Evolutionary conservation across 2,329 filamentous ascomycete species (phyloP).

Genomic region (Arthrobotrys entomopaga): DNA sequence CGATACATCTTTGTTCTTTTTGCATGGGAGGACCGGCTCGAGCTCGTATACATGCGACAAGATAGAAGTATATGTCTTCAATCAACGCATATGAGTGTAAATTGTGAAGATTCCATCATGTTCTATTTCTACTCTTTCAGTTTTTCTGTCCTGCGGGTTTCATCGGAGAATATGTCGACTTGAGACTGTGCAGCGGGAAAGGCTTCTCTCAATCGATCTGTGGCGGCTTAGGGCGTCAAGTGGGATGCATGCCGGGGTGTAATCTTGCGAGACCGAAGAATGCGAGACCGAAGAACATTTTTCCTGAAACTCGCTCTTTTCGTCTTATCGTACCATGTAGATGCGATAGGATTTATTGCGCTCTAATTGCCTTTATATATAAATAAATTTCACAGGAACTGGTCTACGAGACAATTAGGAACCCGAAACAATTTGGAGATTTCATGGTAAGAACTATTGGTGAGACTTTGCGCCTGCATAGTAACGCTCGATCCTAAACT

Average conservation of each 20-base stretch:
- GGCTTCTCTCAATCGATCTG: slow-evolving; percentile 11
- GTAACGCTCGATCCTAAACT: too few species aligned
- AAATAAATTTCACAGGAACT: too few species aligned
- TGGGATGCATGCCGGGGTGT: too few species aligned
- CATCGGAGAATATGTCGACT: background rate
- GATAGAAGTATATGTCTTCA: too few species aligned
- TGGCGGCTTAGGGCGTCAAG: slow-evolving; percentile 1
- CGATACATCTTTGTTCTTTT: too few species aligned
- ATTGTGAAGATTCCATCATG: background rate
- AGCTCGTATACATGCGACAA: background rate
- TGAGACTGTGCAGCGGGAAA: background rate
- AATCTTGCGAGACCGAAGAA: too few species aligned
- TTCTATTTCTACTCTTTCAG: background rate
- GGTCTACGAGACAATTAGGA: too few species aligned
- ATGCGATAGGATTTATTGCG: background rate
- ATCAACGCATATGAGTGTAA: too few species aligned
- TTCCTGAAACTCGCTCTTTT: slow-evolving; percentile 16
- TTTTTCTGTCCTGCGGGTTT: slow-evolving; percentile 13
- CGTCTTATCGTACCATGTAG: background rate
- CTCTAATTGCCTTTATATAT: too few species aligned
- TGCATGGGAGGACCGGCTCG: background rate
- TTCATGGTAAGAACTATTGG: too few species aligned
- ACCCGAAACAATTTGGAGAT: too few species aligned
- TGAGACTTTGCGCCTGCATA: too few species aligned
- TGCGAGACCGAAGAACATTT: slow-evolving; percentile 1